phyloP scores from a whole-genome alignment of 345 rosid genomes.

The Theobroma cacao region DNA sequence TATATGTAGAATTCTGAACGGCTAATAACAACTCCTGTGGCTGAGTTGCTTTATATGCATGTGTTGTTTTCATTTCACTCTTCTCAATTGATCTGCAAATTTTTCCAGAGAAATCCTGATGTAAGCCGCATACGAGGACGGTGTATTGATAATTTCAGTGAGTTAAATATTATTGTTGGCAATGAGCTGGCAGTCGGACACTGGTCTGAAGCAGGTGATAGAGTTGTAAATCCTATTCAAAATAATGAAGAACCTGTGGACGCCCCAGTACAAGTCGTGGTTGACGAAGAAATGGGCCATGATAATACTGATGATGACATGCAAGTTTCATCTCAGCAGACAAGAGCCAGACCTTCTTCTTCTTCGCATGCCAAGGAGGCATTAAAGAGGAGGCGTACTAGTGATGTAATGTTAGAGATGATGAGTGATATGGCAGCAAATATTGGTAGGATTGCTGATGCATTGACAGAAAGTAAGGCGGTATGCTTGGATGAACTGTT shows the following conservation, averaged over 20 bases:
- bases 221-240: not conserved
- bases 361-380: not conserved
- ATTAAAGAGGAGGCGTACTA: not conserved
- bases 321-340: conserved; percentile 10
- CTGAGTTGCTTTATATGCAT: not conserved
- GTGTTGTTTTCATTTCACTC: not conserved
- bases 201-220: not conserved
- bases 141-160: conserved; percentile 7
- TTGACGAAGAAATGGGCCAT: conserved; percentile 5
- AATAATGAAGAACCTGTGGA: not conserved
- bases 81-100: not conserved
- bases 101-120: conserved; percentile 17
- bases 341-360: conserved; percentile 14
- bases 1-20: not conserved
- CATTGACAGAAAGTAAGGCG: conserved; percentile 10
- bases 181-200: not conserved
- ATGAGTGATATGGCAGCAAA: conserved; percentile 18
- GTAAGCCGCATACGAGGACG: not conserved
- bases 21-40: not conserved
- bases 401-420: conserved; percentile 11
- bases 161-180: conserved; percentile 8
- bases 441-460: conserved; percentile 20
- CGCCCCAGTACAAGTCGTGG: conserved; percentile 1
- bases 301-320: not conserved
- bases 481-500: conserved; percentile 19